These are phyloP conservation scores for Cucurbita pepo DNA, from an alignment of 306 rosid species.

Conservation along the genomic window DNA sequence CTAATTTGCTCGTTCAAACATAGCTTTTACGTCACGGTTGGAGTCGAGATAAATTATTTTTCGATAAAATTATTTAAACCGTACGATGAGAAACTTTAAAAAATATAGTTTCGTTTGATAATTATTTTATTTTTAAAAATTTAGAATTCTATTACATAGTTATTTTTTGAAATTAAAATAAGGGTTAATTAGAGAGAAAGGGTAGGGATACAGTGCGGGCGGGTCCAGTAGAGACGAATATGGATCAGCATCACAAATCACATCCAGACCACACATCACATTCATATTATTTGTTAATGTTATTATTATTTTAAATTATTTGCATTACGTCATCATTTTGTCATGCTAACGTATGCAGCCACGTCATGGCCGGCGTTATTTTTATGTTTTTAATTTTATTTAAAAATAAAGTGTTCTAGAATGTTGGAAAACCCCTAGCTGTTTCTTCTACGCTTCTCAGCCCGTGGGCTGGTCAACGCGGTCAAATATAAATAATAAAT, in stretches of 20 bases:
- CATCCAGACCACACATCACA: neutral
- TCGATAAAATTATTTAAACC: too few relatives aligned
- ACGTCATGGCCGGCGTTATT: neutral
- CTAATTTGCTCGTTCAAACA: too few relatives aligned
- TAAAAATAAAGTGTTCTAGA: neutral
- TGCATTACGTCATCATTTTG: neutral
- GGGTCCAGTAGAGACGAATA: too few relatives aligned
- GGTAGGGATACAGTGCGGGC: too few relatives aligned
- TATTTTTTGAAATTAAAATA: too few relatives aligned
- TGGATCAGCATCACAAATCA: neutral
- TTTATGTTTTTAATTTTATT: neutral
- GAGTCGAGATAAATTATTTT: too few relatives aligned
- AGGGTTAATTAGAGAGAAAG: too few relatives aligned
- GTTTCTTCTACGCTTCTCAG: neutral
- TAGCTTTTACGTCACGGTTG: too few relatives aligned
- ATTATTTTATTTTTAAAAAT: too few relatives aligned
- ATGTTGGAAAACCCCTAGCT: neutral
- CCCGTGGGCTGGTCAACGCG: neutral
- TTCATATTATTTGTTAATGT: neutral
- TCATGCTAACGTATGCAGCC: neutral
- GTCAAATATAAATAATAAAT: neutral
- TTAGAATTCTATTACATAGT: too few relatives aligned
- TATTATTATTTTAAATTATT: neutral
- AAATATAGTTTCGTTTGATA: too few relatives aligned
- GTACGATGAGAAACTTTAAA: too few relatives aligned